phyloP scores from a whole-genome alignment of 345 rosid genomes.

The Bruguiera parviflora region DNA sequence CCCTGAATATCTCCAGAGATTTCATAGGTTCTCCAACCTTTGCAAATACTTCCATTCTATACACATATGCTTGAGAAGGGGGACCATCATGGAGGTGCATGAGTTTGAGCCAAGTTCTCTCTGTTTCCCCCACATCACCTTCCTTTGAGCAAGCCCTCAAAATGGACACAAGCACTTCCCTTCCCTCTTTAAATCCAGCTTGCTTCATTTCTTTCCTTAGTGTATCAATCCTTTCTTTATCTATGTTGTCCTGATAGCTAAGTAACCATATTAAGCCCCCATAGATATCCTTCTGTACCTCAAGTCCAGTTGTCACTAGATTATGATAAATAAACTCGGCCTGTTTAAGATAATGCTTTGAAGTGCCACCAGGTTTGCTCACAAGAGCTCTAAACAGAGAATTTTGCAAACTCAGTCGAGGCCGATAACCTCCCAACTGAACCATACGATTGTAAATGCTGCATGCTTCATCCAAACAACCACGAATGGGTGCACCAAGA shows the following conservation, averaged over 20 bases:
- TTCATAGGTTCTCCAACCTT: slow-evolving; percentile 45
- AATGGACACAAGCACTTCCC: slow-evolving; percentile 62
- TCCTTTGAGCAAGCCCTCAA: slow-evolving; percentile 71
- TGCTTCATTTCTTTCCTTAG: slow-evolving; percentile 62
- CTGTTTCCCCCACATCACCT: slow-evolving; percentile 61
- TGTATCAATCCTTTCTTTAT: slow-evolving; percentile 46
- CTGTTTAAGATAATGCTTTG: slow-evolving; percentile 64
- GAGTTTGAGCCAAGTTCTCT: slow-evolving; percentile 62
- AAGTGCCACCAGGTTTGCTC: slow-evolving; percentile 46
- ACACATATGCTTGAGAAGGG: slow-evolving; percentile 71
- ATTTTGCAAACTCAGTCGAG: slow-evolving; percentile 67
- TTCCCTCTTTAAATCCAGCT: slow-evolving; percentile 55
- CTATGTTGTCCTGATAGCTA: slow-evolving; percentile 68
- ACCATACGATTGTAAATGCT: slow-evolving; percentile 79
- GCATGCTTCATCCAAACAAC: slow-evolving; percentile 78
- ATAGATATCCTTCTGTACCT: slow-evolving; percentile 67
- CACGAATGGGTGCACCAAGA: slow-evolving; percentile 61
- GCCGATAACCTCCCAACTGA: slow-evolving; percentile 82
- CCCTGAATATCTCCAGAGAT: slow-evolving; percentile 59
- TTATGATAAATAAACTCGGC: slow-evolving; percentile 84
- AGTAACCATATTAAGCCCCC: slow-evolving; percentile 77
- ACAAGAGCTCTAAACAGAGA: slow-evolving; percentile 73
- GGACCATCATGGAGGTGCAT: slow-evolving; percentile 26
- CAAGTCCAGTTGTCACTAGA: slow-evolving; percentile 58
- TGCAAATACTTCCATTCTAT: slow-evolving; percentile 72